Base-by-base conservation (phyloP, 139 green algal genomes). In the Tetraselmis striata region DNA sequence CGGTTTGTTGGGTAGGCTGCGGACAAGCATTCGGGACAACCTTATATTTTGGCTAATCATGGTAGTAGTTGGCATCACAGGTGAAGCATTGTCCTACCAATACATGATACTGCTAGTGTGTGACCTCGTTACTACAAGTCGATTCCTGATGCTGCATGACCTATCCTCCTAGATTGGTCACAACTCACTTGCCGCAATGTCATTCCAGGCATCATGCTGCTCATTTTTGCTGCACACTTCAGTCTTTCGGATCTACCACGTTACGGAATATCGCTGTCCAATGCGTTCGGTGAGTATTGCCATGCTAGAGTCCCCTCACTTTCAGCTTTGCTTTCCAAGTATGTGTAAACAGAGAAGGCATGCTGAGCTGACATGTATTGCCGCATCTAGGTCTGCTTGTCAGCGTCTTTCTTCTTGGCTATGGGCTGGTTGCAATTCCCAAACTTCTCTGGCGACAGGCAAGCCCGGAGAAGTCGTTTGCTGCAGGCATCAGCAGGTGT, bases 241-340 rank as follows among this genome's bases (percentile, higher is more conserved):
- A 78, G 77, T 23, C 75, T 92, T 1, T 32, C 81, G 0, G 83
- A 86, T 24, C 82, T 98, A 1, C 78, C 90, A 0, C 84, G 80
- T 0, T 83, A 96, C n/a, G 91, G 90, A 31, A 92, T 98, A 30
- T 91, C 85, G 26, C 82, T 94, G 0, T 95, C 92, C 28, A 98
- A 98, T 87, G 91, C 95, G 0, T 98, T 98, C 82, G 94, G 92
- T 91, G 67, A 59, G 86, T 67, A n/a, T n/a, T n/a, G n/a, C n/a
- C n/a, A n/a, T n/a, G n/a, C n/a, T n/a, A n/a, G n/a, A n/a, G n/a
- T n/a, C n/a, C n/a, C n/a, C n/a, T n/a, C n/a, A n/a, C n/a, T n/a
- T n/a, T n/a, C n/a, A n/a, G n/a, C n/a, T n/a, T n/a, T n/a, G n/a
- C n/a, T n/a, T n/a, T n/a, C n/a, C n/a, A n/a, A n/a, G n/a, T n/a